Conservation (phyloP, 2,329 filamentous ascomycete genomes). For the Alternaria metachromatica region DNA sequence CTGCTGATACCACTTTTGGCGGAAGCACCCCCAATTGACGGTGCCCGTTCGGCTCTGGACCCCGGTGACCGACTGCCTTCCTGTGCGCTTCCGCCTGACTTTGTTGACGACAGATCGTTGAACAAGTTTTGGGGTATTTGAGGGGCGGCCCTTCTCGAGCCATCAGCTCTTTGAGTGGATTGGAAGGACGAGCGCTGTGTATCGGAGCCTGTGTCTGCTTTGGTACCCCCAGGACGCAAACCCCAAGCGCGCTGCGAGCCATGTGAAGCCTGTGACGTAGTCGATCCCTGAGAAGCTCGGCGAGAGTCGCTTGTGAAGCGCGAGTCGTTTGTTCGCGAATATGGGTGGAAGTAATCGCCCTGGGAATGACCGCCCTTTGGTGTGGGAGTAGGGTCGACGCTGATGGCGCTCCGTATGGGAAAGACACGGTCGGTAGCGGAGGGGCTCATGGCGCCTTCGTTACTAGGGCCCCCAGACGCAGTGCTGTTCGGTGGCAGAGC, state of each 20-base stretch:
- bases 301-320: slow-evolving; percentile 29
- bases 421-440: slow-evolving; percentile 69
- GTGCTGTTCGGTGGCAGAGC: slow-evolving; percentile 15
- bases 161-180: slow-evolving; percentile 11
- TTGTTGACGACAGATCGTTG: slow-evolving; percentile 43
- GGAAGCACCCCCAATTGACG: slow-evolving; percentile 39
- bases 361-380: slow-evolving; percentile 21
- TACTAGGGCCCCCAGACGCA: slow-evolving; percentile 23
- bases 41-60: slow-evolving; percentile 24
- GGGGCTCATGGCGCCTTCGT: slow-evolving; percentile 48
- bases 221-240: slow-evolving; percentile 4
- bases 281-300: slow-evolving; percentile 37
- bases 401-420: slow-evolving; percentile 81
- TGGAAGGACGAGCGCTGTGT: not conserved
- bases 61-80: slow-evolving; percentile 32
- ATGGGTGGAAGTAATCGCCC: slow-evolving; percentile 49
- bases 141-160: slow-evolving; percentile 15
- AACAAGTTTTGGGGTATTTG: slow-evolving; percentile 44
- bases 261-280: slow-evolving; percentile 38
- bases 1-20: slow-evolving; percentile 44
- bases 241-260: slow-evolving; percentile 24
- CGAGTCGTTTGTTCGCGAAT: slow-evolving; percentile 31
- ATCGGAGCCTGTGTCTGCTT: slow-evolving; percentile 12
- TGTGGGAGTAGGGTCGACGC: slow-evolving; percentile 63
- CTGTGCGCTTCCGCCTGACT: slow-evolving; percentile 29